phyloP scores from a whole-genome alignment of 805 yeast species.

The Metschnikowia lachancei region DNA sequence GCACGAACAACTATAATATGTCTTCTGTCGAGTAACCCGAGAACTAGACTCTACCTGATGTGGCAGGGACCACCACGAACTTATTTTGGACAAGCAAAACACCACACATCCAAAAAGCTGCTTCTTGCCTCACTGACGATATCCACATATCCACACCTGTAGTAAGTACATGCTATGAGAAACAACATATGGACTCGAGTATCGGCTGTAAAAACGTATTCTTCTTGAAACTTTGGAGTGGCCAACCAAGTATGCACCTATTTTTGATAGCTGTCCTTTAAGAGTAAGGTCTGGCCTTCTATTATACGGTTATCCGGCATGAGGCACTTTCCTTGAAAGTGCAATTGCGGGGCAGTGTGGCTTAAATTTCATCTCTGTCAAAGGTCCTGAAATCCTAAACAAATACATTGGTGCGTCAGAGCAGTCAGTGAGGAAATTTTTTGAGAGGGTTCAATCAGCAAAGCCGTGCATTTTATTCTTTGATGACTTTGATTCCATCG shows the following conservation, averaged over 20 bases:
- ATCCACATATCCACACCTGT: no score
- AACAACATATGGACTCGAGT: no score
- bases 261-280: slow-evolving; percentile 84
- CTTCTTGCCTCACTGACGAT: no score
- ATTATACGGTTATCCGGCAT: slow-evolving; percentile 94
- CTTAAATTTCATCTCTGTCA: slow-evolving; percentile 84
- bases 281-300: slow-evolving; percentile 86
- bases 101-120: no score
- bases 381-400: slow-evolving; percentile 93
- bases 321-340: slow-evolving; percentile 91
- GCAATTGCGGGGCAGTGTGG: slow-evolving; percentile 95
- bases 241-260: slow-evolving; percentile 96
- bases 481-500: slow-evolving; percentile 95
- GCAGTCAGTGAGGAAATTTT: slow-evolving; percentile 87
- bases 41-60: no score
- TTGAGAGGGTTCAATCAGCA: slow-evolving; percentile 92
- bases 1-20: no score
- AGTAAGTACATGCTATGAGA: no score
- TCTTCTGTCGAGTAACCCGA: no score
- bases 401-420: slow-evolving; percentile 97
- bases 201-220: no score
- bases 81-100: no score
- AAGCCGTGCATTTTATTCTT: slow-evolving; percentile 90
- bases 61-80: no score
- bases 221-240: slow-evolving; percentile 88